phyloP scores from a whole-genome alignment of 2,329 filamentous ascomycete genomes.

The Blastomyces emzantsi region DNA sequence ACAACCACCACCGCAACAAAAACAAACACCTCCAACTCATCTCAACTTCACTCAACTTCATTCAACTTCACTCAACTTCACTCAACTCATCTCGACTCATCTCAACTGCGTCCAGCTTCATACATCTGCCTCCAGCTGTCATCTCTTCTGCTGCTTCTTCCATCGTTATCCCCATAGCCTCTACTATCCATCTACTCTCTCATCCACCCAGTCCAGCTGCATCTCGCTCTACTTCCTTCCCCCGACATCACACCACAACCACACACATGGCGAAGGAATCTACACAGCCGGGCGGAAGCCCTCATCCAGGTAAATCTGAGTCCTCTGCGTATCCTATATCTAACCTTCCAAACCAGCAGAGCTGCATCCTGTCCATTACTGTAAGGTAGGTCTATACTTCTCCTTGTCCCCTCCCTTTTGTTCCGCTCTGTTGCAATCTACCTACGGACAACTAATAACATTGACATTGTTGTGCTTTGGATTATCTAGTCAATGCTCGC shows the following conservation, averaged over 20 bases:
- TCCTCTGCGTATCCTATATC: not conserved
- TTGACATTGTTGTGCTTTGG: conserved; percentile 3
- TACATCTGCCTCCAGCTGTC: not conserved
- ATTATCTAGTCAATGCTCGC: not conserved
- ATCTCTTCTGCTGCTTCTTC: not conserved
- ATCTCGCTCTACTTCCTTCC: not conserved
- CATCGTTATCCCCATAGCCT: not conserved
- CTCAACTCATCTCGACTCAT: not conserved
- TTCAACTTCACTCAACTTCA: not conserved
- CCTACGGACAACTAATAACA: not conserved
- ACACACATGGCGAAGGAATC: conserved; percentile 8
- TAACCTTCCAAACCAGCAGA: not conserved
- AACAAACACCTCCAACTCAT: no score
- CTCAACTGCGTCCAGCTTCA: not conserved
- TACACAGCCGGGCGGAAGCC: conserved; percentile 2
- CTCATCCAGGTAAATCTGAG: conserved; percentile 4
- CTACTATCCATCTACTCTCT: not conserved
- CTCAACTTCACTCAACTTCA: not conserved
- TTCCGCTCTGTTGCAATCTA: not conserved
- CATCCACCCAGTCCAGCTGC: not conserved
- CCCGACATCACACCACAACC: not conserved
- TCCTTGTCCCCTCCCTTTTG: not conserved
- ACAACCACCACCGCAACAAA: not conserved
- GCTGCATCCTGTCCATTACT: not conserved
- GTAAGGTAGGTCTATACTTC: conserved; percentile 3